phyloP scores from a whole-genome alignment of 2,329 filamentous ascomycete genomes.

The Nemania diffusa region DNA sequence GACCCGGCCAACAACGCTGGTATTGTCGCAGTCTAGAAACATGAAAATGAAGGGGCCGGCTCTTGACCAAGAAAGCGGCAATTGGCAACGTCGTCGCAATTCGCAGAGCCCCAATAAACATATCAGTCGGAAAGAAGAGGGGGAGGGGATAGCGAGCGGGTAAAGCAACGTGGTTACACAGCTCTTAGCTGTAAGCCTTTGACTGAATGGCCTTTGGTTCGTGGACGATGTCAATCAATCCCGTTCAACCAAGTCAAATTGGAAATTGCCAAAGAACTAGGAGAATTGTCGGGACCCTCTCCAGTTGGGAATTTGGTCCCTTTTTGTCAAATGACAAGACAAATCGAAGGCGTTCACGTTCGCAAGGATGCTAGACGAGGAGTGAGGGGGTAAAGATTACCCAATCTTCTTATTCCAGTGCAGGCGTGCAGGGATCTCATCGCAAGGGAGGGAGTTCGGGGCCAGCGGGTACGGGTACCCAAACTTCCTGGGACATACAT shows the following conservation, averaged over 20 bases:
- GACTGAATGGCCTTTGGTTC: slow-evolving; percentile 12
- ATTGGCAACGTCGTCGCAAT: slow-evolving; percentile 8
- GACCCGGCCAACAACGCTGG: neutral
- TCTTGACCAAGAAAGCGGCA: neutral
- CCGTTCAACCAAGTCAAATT: neutral
- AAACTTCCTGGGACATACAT: slow-evolving; percentile 20
- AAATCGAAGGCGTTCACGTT: slow-evolving; percentile 16
- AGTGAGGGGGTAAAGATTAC: slow-evolving; percentile 30
- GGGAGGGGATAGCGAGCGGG: neutral
- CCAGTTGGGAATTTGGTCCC: slow-evolving; percentile 15
- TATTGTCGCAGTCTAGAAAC: slow-evolving; percentile 2
- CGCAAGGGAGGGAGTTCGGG: slow-evolving; percentile 18
- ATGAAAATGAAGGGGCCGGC: slow-evolving; percentile 2
- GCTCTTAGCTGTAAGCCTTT: slow-evolving; percentile 24
- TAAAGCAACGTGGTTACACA: slow-evolving; percentile 28
- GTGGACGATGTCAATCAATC: neutral
- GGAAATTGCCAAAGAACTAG: slow-evolving; percentile 14
- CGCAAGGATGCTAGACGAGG: slow-evolving; percentile 25
- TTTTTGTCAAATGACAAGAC: slow-evolving; percentile 34
- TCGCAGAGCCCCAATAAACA: slow-evolving; percentile 1
- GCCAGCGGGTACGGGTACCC: slow-evolving; percentile 26
- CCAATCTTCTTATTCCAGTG: slow-evolving; percentile 17
- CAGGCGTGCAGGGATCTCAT: slow-evolving; percentile 33
- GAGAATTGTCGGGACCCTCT: slow-evolving; percentile 1
- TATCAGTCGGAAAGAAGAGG: slow-evolving; percentile 7